Base-by-base conservation (phyloP, 1,284 basidiomycete genomes). In the Tetrapyrgos nigripes region DNA sequence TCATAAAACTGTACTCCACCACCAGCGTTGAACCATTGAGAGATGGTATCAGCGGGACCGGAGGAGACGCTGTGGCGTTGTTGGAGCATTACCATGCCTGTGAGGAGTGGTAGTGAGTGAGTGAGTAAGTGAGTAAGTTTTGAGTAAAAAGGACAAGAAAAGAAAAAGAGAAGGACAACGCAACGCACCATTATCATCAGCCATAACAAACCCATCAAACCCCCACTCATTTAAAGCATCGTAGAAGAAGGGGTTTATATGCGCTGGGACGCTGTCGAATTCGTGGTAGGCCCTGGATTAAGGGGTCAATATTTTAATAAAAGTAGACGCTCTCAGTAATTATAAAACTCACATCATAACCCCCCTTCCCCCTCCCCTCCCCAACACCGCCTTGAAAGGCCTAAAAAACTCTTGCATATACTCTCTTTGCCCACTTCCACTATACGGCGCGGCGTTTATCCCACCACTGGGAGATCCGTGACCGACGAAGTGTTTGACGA, bases 401-500 rank as follows among this genome's bases (percentile, higher is more conserved):
- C 68, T 64, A 19, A 72, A 62, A 64, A 70, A 68, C 57, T 72
- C 70, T 52, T 62, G 63, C 49, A 70, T 51, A 28, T 70, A 62
- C 55, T 72, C 65, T 13, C 70, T 64, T 11, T 47, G 53, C 14
- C 70, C 70, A 53, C 65, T 67, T 11, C 69, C 69, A 45, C 66
- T 70, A 50, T 65, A 72, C 0, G 70, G 69, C 2, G 66, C 70
- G 3, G 69, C 68, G 45, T 72, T 72, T 26, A 71, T 55, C n/a
- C 70, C 70, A 23, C 64, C 66, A 3, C 60, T 55, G 13, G 70
- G 64, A 35, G 65, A 67, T 10, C 70, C 70, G 33, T 72, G 68
- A n/a, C 65, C 70, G 23, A 68, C 69, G 58, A 72, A 72, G 56
- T 72, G 70, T 70, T 72, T 70, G 55, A 71, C 63, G 21, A 72